Evolutionary conservation across 768 basidiomycete species (phyloP).

Genomic region (Suillus cothurnatus): DNA sequence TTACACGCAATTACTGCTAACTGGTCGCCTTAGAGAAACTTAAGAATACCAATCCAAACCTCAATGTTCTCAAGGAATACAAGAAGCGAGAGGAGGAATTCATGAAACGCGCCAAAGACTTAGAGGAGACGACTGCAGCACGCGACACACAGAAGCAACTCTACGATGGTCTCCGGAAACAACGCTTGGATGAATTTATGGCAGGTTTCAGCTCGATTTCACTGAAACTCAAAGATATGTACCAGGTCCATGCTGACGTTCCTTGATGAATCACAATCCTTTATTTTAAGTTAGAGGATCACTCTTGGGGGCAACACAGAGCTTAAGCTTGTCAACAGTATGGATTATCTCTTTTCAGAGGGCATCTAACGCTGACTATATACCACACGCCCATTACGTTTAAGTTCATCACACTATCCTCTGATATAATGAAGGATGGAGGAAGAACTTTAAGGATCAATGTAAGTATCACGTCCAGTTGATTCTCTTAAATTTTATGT

Average conservation of each 20-base stretch:
- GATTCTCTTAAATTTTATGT: too few relatives aligned
- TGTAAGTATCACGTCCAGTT: too few relatives aligned
- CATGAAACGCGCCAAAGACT: constrained; percentile 83
- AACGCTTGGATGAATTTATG: constrained; percentile 95
- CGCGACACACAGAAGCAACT: constrained; percentile 83
- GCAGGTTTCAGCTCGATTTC: constrained; percentile 91
- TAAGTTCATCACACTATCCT: too few relatives aligned
- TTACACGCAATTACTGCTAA: constrained; percentile 11
- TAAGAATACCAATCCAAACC: constrained; percentile 82
- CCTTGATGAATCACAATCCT: too few relatives aligned
- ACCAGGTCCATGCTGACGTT: constrained; percentile 65
- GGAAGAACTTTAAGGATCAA: too few relatives aligned
- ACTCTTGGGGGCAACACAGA: constrained; percentile 98
- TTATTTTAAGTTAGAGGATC: constrained; percentile 73
- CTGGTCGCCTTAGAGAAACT: constrained; percentile 62
- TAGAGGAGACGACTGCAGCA: constrained; percentile 72
- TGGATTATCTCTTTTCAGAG: constrained; percentile 99
- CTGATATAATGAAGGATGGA: too few relatives aligned
- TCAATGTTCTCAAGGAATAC: constrained; percentile 88
- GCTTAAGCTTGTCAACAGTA: constrained; percentile 93
- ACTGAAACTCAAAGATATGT: constrained; percentile 98
- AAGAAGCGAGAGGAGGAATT: constrained; percentile 91
- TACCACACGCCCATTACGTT: too few relatives aligned
- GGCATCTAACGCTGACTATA: too few relatives aligned
- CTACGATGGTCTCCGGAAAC: constrained; percentile 85